Evolutionary conservation across 306 rosid genomes (phyloP), one percentile per base, ranked within the genome.

Genomic region (Prunus padus): DNA sequence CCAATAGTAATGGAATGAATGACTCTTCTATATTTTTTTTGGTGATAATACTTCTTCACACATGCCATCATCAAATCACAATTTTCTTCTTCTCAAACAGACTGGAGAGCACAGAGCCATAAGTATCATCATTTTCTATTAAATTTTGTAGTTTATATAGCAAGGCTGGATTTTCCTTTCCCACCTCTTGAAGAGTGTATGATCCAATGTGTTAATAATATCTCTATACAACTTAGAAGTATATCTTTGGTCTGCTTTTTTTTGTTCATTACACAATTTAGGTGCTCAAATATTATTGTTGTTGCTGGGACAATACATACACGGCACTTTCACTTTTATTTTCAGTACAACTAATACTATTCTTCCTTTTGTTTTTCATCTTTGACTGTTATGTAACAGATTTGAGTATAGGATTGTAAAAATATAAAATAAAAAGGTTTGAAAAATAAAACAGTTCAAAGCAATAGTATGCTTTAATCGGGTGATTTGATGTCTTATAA

Each of bases 1-100:
- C 87, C 97, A 68, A 84, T 89, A 69, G 67, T 92, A 80, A 82
- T 89, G 84, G 80, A 89, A 87, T 78, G 42, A 45, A 84, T 79
- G 40, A 64, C 67, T 37, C 42, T 37, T n/a, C 50, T 25, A 22
- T n/a, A n/a, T 80, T 18, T 46, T 59, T 57, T 2, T 7, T 2
- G 42, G 42, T 37, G 42, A 37, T 37, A 37, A 37, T 37, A 6
- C 42, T 1, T 37, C 42, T 7, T 37, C 42, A 9, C 42, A 37
- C 2, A 37, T 62, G 69, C 80, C 77, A 22, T 52, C 63, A 70
- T 30, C 72, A 62, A 68, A 78, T 66, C 55, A 71, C 81, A 67
- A 40, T 59, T 63, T 61, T 54, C 68, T 76, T 83, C 67, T 76
- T 28, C 65, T 82, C 19, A 25, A 54, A 13, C 4, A n/a, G 78